phyloP scores from a whole-genome alignment of 2,329 filamentous ascomycete genomes.

The Mollisiaceae sp. region DNA sequence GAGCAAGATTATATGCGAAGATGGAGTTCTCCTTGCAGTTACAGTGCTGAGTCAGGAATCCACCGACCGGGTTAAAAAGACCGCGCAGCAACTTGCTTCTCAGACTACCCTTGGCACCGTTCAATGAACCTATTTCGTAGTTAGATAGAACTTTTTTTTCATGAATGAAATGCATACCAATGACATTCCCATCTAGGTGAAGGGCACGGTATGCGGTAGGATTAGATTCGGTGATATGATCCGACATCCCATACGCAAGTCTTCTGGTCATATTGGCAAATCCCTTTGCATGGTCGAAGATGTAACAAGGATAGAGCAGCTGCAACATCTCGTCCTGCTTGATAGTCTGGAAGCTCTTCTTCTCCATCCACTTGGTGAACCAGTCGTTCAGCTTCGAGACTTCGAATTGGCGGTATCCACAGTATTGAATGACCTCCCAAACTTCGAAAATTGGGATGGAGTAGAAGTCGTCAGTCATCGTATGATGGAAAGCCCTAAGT shows the following conservation, averaged over 20 bases:
- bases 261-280: conserved; percentile 23
- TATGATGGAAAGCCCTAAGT: conserved; percentile 27
- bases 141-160: not conserved
- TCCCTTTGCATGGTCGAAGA: conserved; percentile 19
- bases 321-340: conserved; percentile 5
- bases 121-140: conserved; percentile 15
- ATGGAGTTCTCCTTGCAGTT: conserved; percentile 16
- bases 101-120: conserved; percentile 23
- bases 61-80: conserved; percentile 13
- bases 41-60: conserved; percentile 6
- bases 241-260: conserved; percentile 16
- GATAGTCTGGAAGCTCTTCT: not conserved
- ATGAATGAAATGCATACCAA: conserved; percentile 17
- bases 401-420: conserved; percentile 14
- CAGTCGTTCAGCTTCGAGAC: conserved; percentile 20
- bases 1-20: conserved; percentile 8
- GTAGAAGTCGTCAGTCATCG: conserved; percentile 15
- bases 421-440: conserved; percentile 24
- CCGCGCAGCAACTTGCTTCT: conserved; percentile 18
- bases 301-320: conserved; percentile 23
- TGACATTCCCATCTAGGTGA: conserved; percentile 31
- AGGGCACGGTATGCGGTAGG: conserved; percentile 19
- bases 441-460: conserved; percentile 15
- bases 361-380: conserved; percentile 17
- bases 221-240: conserved; percentile 21